Conservation (phyloP, 2,329 filamentous ascomycete species). For the Fusarium hainanense region DNA sequence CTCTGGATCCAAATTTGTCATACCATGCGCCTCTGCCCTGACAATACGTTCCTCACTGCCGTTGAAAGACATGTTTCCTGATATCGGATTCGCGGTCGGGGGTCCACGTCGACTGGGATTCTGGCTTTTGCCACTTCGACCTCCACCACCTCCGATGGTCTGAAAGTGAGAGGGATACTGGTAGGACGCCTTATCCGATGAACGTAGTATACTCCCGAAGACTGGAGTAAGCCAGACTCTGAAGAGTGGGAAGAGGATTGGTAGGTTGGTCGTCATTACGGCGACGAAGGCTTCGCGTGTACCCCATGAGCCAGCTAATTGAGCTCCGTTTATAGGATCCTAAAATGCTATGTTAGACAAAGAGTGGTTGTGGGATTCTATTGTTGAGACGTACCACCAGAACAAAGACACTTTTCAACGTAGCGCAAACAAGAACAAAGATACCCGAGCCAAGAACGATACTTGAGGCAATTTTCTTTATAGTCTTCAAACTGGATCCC, state of each 20-base stretch:
- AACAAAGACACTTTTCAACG: slow-evolving; percentile 53
- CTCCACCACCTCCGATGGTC: slow-evolving; percentile 55
- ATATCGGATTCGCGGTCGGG: slow-evolving; percentile 50
- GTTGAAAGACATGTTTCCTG: slow-evolving; percentile 53
- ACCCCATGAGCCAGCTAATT: slow-evolving; percentile 54
- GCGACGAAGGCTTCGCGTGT: slow-evolving; percentile 57
- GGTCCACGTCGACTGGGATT: slow-evolving; percentile 49
- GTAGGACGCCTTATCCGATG: slow-evolving; percentile 51
- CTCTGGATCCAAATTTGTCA: slow-evolving; percentile 34
- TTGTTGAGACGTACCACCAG: slow-evolving; percentile 45
- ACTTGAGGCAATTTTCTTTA: slow-evolving; percentile 53
- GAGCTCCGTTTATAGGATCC: slow-evolving; percentile 53
- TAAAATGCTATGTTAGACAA: slow-evolving; percentile 11
- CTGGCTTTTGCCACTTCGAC: slow-evolving; percentile 44
- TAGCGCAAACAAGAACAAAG: slow-evolving; percentile 54
- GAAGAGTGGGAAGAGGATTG: slow-evolving; percentile 57
- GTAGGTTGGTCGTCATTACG: slow-evolving; percentile 55
- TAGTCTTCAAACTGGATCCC: slow-evolving; percentile 48
- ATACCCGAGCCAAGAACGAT: slow-evolving; percentile 54
- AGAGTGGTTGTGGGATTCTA: rapidly evolving
- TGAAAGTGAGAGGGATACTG: slow-evolving; percentile 53
- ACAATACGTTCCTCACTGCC: slow-evolving; percentile 56
- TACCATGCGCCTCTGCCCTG: slow-evolving; percentile 54
- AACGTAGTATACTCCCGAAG: slow-evolving; percentile 47
- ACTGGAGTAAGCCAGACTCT: slow-evolving; percentile 53